phyloP scores from a whole-genome alignment of 148 eudicot species.

The Bassia scoparia region DNA sequence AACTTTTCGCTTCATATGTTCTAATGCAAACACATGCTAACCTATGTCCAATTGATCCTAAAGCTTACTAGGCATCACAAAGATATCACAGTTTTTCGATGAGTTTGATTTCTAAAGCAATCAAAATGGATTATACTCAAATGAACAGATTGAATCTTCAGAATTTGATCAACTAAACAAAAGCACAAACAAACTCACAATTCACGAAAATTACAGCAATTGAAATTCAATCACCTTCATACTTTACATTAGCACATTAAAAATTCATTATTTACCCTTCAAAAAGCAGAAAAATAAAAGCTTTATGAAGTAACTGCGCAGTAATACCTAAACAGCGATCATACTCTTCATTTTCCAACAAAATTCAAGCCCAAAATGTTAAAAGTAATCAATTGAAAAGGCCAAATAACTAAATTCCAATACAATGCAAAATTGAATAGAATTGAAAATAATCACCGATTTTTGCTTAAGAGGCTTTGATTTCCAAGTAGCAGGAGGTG shows the following conservation, averaged over 20 bases:
- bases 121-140: too few relatives aligned
- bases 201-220: background rate
- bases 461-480: slow-evolving; percentile 33
- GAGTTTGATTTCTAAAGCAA: too few relatives aligned
- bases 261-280: background rate
- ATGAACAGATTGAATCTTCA: too few relatives aligned
- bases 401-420: background rate
- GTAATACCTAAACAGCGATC: background rate
- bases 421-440: background rate
- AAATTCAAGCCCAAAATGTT: background rate
- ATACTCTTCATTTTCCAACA: background rate
- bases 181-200: too few relatives aligned
- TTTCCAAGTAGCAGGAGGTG: slow-evolving; percentile 42
- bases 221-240: background rate
- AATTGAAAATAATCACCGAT: slow-evolving; percentile 32
- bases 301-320: background rate
- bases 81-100: too few relatives aligned
- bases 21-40: too few relatives aligned
- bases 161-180: too few relatives aligned
- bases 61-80: too few relatives aligned
- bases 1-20: too few relatives aligned
- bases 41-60: too few relatives aligned
- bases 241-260: background rate
- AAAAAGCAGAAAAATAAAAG: background rate
- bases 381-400: slow-evolving; percentile 9